Conservation (phyloP, 129 eudicot species). For the Calendula officinalis region DNA sequence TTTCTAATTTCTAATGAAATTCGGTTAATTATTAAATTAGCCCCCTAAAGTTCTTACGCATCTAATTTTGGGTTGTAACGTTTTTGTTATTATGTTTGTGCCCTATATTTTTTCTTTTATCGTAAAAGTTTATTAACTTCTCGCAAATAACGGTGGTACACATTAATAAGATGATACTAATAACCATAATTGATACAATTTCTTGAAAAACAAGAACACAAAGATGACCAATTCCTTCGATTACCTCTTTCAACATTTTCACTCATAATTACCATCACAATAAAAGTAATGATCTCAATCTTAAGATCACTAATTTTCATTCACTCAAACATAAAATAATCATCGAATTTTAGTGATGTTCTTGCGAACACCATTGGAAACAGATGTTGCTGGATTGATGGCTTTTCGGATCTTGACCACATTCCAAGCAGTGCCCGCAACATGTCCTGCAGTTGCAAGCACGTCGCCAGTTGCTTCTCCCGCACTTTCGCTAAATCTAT, state of each 20-base stretch:
- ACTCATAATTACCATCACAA: conserved; percentile 5
- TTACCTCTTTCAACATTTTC: background rate
- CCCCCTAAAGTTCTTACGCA: background rate
- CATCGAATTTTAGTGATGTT: conserved; percentile 40
- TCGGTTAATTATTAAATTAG: background rate
- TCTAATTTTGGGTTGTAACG: background rate
- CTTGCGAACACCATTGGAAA: conserved; percentile 46
- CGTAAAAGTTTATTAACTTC: no score
- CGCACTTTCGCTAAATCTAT: conserved; percentile 88
- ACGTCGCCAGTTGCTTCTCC: conserved; percentile 86
- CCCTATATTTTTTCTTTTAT: background rate
- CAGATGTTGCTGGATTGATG: conserved; percentile 60
- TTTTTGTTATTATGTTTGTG: background rate
- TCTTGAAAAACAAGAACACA: background rate
- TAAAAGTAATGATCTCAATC: background rate
- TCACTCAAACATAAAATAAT: background rate
- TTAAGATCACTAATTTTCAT: background rate
- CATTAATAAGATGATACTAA: no score
- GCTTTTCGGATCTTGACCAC: conserved; percentile 71
- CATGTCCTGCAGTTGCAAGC: conserved; percentile 85
- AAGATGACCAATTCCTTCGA: background rate
- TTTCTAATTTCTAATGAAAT: background rate
- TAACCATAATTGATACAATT: no score
- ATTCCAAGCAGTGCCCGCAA: conserved; percentile 90
- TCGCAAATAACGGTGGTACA: no score